A percentile compares a stretch with the other conserved stretches of the same genome.
phyloP scores from a whole-genome alignment of 495 filamentous ascomycete genomes.

The Hypoxylon intermedium region DNA sequence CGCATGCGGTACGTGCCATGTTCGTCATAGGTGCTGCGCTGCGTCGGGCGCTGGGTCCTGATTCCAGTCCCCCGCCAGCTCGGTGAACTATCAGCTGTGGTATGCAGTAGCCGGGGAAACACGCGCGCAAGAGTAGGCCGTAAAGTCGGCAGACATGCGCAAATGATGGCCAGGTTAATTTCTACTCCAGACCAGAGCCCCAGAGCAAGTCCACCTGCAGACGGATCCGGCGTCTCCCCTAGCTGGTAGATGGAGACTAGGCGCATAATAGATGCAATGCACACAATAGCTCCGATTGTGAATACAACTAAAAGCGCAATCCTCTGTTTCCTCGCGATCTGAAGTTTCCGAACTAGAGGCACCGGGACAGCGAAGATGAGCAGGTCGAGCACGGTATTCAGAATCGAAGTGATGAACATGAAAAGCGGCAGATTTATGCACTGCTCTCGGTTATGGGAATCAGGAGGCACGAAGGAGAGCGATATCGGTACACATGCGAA shows the following conservation, averaged over 20 bases:
- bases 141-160: constrained; percentile 46
- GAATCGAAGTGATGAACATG: constrained; percentile 39
- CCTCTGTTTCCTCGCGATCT: constrained; percentile 31
- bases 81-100: background rate
- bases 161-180: constrained; percentile 42
- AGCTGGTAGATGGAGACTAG: constrained; percentile 31
- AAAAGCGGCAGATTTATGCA: constrained; percentile 40
- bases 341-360: constrained; percentile 16
- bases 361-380: constrained; percentile 37
- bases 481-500: constrained; percentile 40
- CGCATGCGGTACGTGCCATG: constrained; percentile 10
- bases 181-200: constrained; percentile 45
- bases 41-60: constrained; percentile 1
- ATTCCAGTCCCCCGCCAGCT: background rate
- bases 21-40: background rate
- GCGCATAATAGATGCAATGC: constrained; percentile 41
- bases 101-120: constrained; percentile 27
- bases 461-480: constrained; percentile 32
- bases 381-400: constrained; percentile 42
- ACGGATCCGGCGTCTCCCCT: constrained; percentile 9
- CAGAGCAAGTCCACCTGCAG: constrained; percentile 4
- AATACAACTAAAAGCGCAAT: constrained; percentile 40
- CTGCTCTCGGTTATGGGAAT: constrained; percentile 3
- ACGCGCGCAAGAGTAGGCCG: constrained; percentile 34
- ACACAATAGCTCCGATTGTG: constrained; percentile 40